These are phyloP conservation scores for Penicillium parvum DNA, from an alignment of 495 filamentous ascomycete genomes.

Conservation along the genomic window DNA sequence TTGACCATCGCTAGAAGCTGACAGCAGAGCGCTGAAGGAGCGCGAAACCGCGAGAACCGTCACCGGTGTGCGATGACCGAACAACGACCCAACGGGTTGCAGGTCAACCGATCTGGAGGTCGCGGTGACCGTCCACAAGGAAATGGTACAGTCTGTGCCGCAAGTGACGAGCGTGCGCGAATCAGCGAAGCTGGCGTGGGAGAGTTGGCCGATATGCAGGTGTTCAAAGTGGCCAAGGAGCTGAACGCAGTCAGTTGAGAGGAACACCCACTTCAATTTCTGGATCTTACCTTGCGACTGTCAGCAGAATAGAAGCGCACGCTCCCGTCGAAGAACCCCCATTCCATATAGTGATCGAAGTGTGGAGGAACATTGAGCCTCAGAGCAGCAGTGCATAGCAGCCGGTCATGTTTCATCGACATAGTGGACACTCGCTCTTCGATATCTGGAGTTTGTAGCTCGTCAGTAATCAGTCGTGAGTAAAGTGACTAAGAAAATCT, in stretches of 20 bases:
- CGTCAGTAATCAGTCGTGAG: too few species aligned
- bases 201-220: conserved; percentile 82
- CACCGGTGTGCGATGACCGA: conserved; percentile 82
- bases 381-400: conserved; percentile 79
- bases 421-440: conserved; percentile 76
- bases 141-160: conserved; percentile 85
- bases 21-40: conserved; percentile 81
- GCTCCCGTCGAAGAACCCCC: conserved; percentile 92
- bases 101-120: conserved; percentile 70
- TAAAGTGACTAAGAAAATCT: conserved; percentile 4
- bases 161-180: conserved; percentile 86
- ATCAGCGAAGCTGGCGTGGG: conserved; percentile 77
- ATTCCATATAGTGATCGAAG: conserved; percentile 90
- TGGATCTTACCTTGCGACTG: conserved; percentile 53
- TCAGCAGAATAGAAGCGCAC: conserved; percentile 84
- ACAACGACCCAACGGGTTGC: conserved; percentile 72
- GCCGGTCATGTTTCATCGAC: conserved; percentile 77
- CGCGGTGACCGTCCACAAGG: conserved; percentile 67
- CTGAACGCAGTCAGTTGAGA: conserved; percentile 21
- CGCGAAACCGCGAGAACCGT: conserved; percentile 77
- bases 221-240: conserved; percentile 85
- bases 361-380: conserved; percentile 79
- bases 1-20: conserved; percentile 72
- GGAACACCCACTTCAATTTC: too few species aligned
- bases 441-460: conserved; percentile 53